phyloP scores from a whole-genome alignment of 2,329 filamentous ascomycete genomes.

The Thielaviopsis musarum region DNA sequence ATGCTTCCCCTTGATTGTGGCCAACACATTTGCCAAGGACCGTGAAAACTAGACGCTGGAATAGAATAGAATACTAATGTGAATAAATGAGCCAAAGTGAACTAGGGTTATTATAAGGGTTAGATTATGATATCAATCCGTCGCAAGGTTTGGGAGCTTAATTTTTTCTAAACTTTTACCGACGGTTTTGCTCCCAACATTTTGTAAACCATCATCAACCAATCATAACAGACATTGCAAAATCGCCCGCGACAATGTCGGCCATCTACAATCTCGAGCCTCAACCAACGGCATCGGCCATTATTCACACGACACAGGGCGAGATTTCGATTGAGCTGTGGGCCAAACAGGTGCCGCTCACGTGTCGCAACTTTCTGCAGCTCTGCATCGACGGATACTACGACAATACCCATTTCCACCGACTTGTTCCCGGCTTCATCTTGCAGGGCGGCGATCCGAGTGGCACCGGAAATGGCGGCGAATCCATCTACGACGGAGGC shows the following conservation, averaged over 20 bases:
- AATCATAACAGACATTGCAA: neutral
- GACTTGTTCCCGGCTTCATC: slow-evolving; percentile 80
- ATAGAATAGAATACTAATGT: neutral
- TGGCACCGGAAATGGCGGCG: slow-evolving; percentile 78
- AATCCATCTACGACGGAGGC: slow-evolving; percentile 80
- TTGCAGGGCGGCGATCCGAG: slow-evolving; percentile 91
- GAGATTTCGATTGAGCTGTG: slow-evolving; percentile 87
- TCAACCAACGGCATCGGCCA: slow-evolving; percentile 78
- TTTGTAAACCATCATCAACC: neutral
- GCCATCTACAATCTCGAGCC: slow-evolving; percentile 82
- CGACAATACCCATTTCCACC: slow-evolving; percentile 83
- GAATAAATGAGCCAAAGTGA: neutral
- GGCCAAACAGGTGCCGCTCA: slow-evolving; percentile 81
- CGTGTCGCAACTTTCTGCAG: slow-evolving; percentile 90
- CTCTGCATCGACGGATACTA: slow-evolving; percentile 93
- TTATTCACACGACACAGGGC: slow-evolving; percentile 78
- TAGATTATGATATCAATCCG: neutral
- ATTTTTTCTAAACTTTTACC: neutral
- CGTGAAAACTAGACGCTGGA: neutral
- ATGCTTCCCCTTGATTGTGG: slow-evolving; percentile 50
- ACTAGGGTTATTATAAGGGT: neutral
- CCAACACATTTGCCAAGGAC: slow-evolving; percentile 48
- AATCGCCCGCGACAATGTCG: slow-evolving; percentile 42
- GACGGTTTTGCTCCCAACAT: neutral
- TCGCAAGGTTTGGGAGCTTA: neutral